Evolutionary conservation across 345 rosid genomes (phyloP).

Genomic region (Psidium friedrichsthalianum): DNA sequence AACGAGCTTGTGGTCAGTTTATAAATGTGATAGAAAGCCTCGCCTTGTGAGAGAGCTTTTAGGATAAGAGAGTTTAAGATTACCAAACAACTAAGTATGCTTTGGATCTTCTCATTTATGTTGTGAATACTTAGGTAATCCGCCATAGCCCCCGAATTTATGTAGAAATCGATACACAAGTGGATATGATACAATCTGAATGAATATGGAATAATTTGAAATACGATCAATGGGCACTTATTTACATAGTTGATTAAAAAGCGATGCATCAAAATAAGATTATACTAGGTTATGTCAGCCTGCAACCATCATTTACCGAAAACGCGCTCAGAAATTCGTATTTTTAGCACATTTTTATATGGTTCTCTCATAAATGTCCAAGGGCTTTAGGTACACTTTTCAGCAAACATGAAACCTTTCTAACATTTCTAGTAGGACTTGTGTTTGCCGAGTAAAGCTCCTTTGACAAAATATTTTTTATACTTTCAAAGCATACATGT

Average conservation of each 20-base stretch:
- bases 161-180: not conserved
- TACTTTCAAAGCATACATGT: not conserved
- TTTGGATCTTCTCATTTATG: not conserved
- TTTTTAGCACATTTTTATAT: not conserved
- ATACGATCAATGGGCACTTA: not conserved
- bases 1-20: too few relatives aligned
- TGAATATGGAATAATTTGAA: not conserved
- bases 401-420: not conserved
- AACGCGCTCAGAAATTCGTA: too few relatives aligned
- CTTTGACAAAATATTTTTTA: not conserved
- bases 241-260: not conserved
- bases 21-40: too few relatives aligned
- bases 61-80: too few relatives aligned
- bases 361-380: not conserved
- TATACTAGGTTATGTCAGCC: not conserved
- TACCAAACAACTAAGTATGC: not conserved
- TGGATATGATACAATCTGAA: not conserved
- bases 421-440: not conserved
- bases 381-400: not conserved
- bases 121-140: not conserved
- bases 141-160: not conserved
- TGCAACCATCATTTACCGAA: too few relatives aligned
- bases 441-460: not conserved
- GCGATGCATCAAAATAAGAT: not conserved
- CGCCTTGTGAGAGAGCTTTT: not conserved